Conservation (phyloP, 148 eudicot genomes). For the Fagopyrum tataricum region DNA sequence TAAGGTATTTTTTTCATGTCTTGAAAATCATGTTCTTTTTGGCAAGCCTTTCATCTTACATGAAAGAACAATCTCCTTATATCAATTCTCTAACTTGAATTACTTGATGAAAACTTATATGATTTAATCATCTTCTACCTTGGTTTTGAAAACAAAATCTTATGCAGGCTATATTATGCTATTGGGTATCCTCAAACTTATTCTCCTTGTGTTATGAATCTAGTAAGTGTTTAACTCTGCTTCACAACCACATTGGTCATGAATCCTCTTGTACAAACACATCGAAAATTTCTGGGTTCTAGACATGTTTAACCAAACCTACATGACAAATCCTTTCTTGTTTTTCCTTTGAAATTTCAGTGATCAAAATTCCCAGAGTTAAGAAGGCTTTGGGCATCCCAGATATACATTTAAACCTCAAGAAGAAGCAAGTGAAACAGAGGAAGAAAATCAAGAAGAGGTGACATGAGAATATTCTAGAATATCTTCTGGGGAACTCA, state of each 20-base stretch:
- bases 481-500: not conserved
- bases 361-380: slow-evolving; percentile 49
- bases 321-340: not conserved
- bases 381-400: slow-evolving; percentile 65
- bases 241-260: not conserved
- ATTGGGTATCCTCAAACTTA: slow-evolving; percentile 77
- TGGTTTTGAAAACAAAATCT: not conserved
- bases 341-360: slow-evolving; percentile 27
- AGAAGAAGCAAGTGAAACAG: slow-evolving; percentile 65
- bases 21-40: not conserved
- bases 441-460: slow-evolving; percentile 68
- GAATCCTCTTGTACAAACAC: not conserved
- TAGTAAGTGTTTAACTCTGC: slow-evolving; percentile 35
- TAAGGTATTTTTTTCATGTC: slow-evolving; percentile 34
- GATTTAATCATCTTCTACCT: too few relatives aligned
- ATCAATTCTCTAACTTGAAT: not conserved
- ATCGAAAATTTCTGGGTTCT: not conserved
- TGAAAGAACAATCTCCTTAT: not conserved
- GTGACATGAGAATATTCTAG: slow-evolving; percentile 13
- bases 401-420: slow-evolving; percentile 45
- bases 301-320: too few relatives aligned
- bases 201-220: slow-evolving; percentile 71
- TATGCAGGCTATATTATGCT: slow-evolving; percentile 78
- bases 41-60: not conserved
- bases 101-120: not conserved